Evolutionary conservation across 139 green algal genomes (phyloP), one percentile per base, ranked within the genome.

Genomic region (Chlorella sorokiniana): DNA sequence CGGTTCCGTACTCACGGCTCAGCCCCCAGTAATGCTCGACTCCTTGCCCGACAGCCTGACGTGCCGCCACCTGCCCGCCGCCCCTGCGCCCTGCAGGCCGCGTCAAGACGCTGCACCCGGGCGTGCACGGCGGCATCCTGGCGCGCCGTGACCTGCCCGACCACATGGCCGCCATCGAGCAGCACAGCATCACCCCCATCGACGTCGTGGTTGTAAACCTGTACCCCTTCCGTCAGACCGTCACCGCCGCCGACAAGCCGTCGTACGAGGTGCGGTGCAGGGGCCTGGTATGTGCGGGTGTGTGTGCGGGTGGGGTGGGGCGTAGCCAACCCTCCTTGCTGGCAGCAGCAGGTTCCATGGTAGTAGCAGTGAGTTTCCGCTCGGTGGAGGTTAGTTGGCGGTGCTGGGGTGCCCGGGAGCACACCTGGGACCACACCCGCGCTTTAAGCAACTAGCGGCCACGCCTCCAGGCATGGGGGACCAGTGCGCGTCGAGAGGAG

Each of bases 91-190:
- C 9, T 35, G 38, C 89, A 96, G 96, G 96, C 18, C 90, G 97
- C 20, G 97, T 99, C 23, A 99, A 99, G 91, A 99, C 97, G 42
- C 90, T 99, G 68, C 97, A 99, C 85, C 97, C 97, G 8, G 93
- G 86, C 4, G 92, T 99, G 52, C 97, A 99, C 80, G 97, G 95
- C 40, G 97, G 97, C 69, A 98, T 99, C 86, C 92, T 99, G 37
- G 97, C 96, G 0, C 91, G 92, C 37, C 90, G 97, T 7, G 91
- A 94, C 77, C 86, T 95, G 54, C 48, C 85, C 4, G 65, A 88
- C 7, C 96, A 99, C 92, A 94, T 98, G 92, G 83, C 70, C 1
- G 94, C 96, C 18, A 89, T 99, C 35, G 81, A 29, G 48, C 68
- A 88, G 48, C 94, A 98, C 85, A 85, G 88, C 83, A 99, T 99